A percentile compares a stretch with the other conserved stretches of the same genome.
Conservation (phyloP, 1,284 basidiomycete genomes). For the Porodaedalea pini region DNA sequence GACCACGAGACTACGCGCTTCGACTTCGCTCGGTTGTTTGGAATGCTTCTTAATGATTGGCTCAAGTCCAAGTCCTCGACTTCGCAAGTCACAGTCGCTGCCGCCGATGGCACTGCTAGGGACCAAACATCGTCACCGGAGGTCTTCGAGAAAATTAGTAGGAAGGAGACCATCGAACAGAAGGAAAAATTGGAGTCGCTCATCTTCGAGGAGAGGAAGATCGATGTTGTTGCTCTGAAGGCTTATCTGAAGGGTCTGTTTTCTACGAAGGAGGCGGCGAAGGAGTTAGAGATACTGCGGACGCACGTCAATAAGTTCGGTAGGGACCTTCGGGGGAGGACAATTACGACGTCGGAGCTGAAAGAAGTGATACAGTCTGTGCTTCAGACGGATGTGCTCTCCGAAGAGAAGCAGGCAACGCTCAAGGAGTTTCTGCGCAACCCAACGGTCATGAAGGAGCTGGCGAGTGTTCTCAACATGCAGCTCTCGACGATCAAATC, state of each 20-base stretch:
- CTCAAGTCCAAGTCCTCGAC: conserved; percentile 4
- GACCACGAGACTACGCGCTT: conserved; percentile 18
- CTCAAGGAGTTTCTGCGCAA: conserved; percentile 40
- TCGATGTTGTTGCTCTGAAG: conserved; percentile 33
- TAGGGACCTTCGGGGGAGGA: conserved; percentile 25
- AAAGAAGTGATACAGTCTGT: conserved; percentile 33
- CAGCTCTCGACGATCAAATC: conserved; percentile 36
- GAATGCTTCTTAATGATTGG: conserved; percentile 20
- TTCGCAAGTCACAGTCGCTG: not conserved
- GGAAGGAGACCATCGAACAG: conserved; percentile 42
- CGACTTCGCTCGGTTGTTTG: conserved; percentile 17
- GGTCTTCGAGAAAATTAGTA: conserved; percentile 34
- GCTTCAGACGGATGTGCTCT: conserved; percentile 35
- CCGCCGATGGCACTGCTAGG: not conserved
- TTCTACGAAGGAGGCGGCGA: conserved; percentile 29
- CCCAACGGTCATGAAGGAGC: conserved; percentile 34
- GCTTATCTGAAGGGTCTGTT: conserved; percentile 37
- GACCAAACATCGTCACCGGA: not conserved
- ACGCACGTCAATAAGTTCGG: conserved; percentile 30
- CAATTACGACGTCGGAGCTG: conserved; percentile 30
- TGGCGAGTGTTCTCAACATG: conserved; percentile 43
- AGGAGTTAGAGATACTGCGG: conserved; percentile 31
- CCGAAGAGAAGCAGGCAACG: conserved; percentile 37
- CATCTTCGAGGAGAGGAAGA: conserved; percentile 36
- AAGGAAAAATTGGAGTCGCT: conserved; percentile 37